These are phyloP conservation scores for Hyparrhenia diplandra DNA, from an alignment of 176 grass and related monocot genomes.

Conservation along the genomic window DNA sequence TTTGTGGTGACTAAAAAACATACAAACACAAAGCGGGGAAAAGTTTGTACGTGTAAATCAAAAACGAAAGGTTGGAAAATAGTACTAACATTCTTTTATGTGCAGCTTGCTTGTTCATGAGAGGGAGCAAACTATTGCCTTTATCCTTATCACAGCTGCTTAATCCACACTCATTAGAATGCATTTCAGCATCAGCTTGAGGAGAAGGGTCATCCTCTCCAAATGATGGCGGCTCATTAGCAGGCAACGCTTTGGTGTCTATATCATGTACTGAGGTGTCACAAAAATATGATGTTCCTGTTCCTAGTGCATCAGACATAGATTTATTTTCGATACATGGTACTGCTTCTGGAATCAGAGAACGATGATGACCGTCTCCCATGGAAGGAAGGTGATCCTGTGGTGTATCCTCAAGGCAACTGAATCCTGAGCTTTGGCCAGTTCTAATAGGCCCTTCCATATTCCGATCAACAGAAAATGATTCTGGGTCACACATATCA, in stretches of 20 bases:
- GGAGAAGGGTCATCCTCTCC: background rate
- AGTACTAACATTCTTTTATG: constrained; percentile 18
- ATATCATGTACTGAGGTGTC: background rate
- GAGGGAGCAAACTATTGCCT: background rate
- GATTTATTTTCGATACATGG: constrained; percentile 5
- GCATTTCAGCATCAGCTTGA: background rate
- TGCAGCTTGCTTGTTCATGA: background rate
- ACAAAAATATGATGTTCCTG: background rate
- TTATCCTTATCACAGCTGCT: background rate
- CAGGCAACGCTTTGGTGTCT: background rate
- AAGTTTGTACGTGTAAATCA: background rate
- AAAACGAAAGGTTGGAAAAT: background rate
- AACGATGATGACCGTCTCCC: background rate
- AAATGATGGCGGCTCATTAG: background rate
- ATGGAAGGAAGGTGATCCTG: background rate
- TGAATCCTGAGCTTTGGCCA: background rate
- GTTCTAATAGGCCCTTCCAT: background rate
- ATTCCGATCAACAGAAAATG: constrained; percentile 3
- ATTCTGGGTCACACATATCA: background rate
- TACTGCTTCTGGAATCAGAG: background rate
- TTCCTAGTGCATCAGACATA: background rate
- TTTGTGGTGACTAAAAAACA: too few relatives aligned
- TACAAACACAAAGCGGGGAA: background rate
- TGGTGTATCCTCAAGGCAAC: background rate
- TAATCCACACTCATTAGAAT: background rate